phyloP scores from a whole-genome alignment of 345 rosid species.

The Gossypium bickii region DNA sequence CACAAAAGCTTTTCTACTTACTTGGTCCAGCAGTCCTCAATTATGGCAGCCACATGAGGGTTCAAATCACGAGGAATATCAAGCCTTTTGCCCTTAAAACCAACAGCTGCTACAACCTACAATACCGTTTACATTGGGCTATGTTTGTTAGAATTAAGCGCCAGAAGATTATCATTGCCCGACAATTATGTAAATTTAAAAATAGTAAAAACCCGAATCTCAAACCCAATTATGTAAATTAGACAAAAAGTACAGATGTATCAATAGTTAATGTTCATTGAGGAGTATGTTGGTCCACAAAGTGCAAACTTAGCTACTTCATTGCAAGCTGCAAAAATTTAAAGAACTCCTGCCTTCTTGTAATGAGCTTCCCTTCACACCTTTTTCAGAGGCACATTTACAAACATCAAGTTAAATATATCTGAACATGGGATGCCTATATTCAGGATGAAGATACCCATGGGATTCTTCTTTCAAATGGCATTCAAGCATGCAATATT shows the following conservation, averaged over 20 bases:
- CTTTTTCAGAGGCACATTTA: neutral
- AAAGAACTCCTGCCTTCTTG: too few species aligned
- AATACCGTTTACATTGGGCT: constrained; percentile 5
- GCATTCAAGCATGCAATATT: neutral
- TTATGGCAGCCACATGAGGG: constrained; percentile 72
- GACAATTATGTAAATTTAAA: neutral
- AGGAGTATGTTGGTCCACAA: neutral
- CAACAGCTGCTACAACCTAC: constrained; percentile 99
- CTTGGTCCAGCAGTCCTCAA: constrained; percentile 95
- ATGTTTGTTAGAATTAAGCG: neutral
- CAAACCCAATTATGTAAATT: neutral
- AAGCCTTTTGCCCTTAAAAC: constrained; percentile 84
- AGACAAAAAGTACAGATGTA: neutral
- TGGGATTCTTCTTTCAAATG: constrained; percentile 2
- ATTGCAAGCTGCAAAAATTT: neutral
- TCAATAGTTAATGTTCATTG: neutral
- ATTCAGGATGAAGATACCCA: neutral
- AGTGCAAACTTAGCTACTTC: neutral
- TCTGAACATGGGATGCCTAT: neutral
- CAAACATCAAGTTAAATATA: neutral
- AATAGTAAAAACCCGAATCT: neutral
- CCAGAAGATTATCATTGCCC: neutral
- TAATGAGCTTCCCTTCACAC: too few species aligned
- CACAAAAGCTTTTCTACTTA: constrained; percentile 29
- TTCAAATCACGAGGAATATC: constrained; percentile 82